Evolutionary conservation across 1,139 yeast genomes (phyloP).

Genomic region (Arxiozyma heterogenica): DNA sequence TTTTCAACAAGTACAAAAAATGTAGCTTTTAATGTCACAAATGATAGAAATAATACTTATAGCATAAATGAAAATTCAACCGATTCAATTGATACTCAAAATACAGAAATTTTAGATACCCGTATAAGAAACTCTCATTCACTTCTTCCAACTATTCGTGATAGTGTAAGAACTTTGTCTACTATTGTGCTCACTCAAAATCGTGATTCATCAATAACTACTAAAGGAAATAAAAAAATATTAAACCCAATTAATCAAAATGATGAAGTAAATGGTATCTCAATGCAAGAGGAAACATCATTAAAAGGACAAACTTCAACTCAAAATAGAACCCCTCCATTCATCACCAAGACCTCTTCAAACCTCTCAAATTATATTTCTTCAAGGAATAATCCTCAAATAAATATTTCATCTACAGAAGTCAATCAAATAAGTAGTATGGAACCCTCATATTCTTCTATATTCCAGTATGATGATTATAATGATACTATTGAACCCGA

Average conservation of each 20-base stretch:
- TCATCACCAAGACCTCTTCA: neutral
- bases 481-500: constrained; percentile 13
- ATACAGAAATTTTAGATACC: constrained; percentile 6
- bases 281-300: neutral
- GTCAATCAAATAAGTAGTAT: neutral
- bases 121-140: constrained; percentile 2
- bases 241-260: neutral
- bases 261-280: neutral
- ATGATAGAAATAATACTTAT: neutral
- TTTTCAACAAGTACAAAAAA: neutral
- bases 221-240: neutral
- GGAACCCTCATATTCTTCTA: constrained; percentile 1
- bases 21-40: neutral
- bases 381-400: neutral
- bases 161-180: constrained; percentile 3
- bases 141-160: neutral
- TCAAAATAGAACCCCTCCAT: neutral
- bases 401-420: neutral
- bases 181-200: neutral
- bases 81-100: constrained; percentile 3
- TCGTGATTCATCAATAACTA: neutral
- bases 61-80: neutral
- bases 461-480: constrained; percentile 7
- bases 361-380: neutral
- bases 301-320: neutral